Evolutionary conservation across 1,284 basidiomycete genomes (phyloP).

Genomic region (Fomitopsis betulina): DNA sequence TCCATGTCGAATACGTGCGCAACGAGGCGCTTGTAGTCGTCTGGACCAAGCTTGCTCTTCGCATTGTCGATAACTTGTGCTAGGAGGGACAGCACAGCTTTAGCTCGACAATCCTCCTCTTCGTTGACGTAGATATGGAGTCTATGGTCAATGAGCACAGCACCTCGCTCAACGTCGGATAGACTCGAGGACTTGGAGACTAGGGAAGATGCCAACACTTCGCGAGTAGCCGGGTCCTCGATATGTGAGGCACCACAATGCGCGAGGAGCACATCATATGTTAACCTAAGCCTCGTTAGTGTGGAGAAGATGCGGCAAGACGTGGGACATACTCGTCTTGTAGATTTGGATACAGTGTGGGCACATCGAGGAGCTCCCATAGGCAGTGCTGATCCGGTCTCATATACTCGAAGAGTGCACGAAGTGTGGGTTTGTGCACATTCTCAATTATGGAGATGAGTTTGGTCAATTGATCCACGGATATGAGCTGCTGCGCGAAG

Average conservation of each 20-base stretch:
- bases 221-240: slow-evolving; percentile 17
- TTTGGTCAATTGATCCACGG: slow-evolving; percentile 32
- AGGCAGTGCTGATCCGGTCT: slow-evolving; percentile 37
- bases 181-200: slow-evolving; percentile 22
- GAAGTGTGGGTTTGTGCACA: slow-evolving; percentile 39
- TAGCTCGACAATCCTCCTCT: not conserved
- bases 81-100: slow-evolving; percentile 14
- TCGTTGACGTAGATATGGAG: slow-evolving; percentile 16
- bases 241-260: slow-evolving; percentile 29
- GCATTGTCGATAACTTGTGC: slow-evolving; percentile 7
- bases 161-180: slow-evolving; percentile 29
- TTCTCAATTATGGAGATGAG: slow-evolving; percentile 34
- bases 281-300: slow-evolving; percentile 27
- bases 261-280: slow-evolving; percentile 43
- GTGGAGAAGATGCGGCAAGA: not conserved
- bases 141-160: slow-evolving; percentile 36
- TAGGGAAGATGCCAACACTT: slow-evolving; percentile 27
- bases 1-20: not conserved
- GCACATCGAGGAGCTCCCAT: slow-evolving; percentile 31
- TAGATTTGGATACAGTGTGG: not conserved
- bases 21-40: not conserved
- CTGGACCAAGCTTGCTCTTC: not conserved
- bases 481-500: slow-evolving; percentile 34
- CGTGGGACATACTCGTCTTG: slow-evolving; percentile 8
- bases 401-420: slow-evolving; percentile 38